A percentile compares a stretch with the other conserved stretches of the same genome.
phyloP scores from a whole-genome alignment of 2,329 filamentous ascomycete genomes.

The Chaetomium sp. region DNA sequence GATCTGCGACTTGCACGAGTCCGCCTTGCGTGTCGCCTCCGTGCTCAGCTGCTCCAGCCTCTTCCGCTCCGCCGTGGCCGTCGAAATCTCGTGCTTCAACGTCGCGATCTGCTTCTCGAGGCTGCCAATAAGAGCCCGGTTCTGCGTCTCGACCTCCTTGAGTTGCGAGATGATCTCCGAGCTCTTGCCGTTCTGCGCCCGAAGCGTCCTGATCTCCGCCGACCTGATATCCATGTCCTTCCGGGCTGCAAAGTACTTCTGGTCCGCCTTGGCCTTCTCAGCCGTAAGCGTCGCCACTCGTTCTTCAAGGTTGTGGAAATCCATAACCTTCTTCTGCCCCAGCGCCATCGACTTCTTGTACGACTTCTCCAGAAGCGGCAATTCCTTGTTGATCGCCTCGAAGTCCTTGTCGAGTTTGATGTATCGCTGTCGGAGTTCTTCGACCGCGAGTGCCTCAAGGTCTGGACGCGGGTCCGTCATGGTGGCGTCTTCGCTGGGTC shows the following conservation, averaged over 20 bases:
- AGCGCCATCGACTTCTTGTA: conserved; percentile 84
- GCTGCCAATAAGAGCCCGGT: conserved; percentile 68
- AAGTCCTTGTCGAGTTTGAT: conserved; percentile 73
- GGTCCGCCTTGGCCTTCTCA: conserved; percentile 93
- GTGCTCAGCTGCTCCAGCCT: conserved; percentile 64
- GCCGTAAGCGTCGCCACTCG: conserved; percentile 66
- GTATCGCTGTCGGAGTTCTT: conserved; percentile 69
- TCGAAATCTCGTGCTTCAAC: conserved; percentile 69
- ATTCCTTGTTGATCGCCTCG: conserved; percentile 74
- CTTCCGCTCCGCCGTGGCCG: conserved; percentile 65
- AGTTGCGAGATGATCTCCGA: conserved; percentile 89
- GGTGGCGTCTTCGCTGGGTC: conserved; percentile 40
- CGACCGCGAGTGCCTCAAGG: conserved; percentile 54
- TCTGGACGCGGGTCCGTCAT: conserved; percentile 41
- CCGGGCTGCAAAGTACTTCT: conserved; percentile 95
- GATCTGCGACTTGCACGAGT: conserved; percentile 69
- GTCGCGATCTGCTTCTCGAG: conserved; percentile 88
- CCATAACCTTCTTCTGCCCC: conserved; percentile 79
- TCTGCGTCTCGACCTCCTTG: conserved; percentile 81
- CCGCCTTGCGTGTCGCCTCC: conserved; percentile 63
- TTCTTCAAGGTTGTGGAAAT: conserved; percentile 70
- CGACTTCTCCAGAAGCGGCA: conserved; percentile 82
- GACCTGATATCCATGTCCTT: conserved; percentile 86
- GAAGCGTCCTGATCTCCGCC: conserved; percentile 69
- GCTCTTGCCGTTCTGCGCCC: conserved; percentile 79